A percentile compares a stretch with the other conserved stretches of the same genome.
Evolutionary conservation across 129 eudicot genomes (phyloP).

Genomic region (Dittrichia graveolens): DNA sequence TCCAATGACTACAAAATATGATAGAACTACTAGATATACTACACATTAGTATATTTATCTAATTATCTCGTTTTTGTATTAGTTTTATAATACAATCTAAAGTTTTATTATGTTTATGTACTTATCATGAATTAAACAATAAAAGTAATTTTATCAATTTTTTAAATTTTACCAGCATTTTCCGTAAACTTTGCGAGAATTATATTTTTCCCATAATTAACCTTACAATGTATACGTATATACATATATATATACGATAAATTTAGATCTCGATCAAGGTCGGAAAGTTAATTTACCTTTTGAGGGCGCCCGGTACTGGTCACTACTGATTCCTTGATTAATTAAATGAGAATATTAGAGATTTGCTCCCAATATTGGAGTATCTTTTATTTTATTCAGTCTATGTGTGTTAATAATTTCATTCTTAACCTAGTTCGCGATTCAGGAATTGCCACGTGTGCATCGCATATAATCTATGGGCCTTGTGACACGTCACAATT

Average conservation of each 20-base stretch:
- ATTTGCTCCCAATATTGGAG: conserved; percentile 44
- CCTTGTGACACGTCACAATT: conserved; percentile 29
- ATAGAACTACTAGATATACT: no score
- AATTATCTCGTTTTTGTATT: no score
- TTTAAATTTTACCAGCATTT: no score
- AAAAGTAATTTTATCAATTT: no score
- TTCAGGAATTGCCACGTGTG: conserved; percentile 31
- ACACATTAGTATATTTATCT: no score
- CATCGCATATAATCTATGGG: conserved; percentile 42
- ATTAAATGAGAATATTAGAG: conserved; percentile 33
- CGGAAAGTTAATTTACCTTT: conserved; percentile 17
- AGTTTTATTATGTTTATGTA: no score
- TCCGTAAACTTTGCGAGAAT: no score
- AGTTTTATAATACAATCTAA: no score
- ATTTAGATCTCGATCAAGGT: not conserved
- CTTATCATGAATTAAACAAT: no score
- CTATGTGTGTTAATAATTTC: conserved; percentile 30
- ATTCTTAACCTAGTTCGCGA: conserved; percentile 29
- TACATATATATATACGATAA: not conserved
- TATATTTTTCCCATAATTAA: no score
- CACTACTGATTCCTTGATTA: conserved; percentile 37
- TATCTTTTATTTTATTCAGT: conserved; percentile 40
- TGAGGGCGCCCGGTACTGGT: conserved; percentile 17
- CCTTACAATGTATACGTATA: no score
- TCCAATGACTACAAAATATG: no score